Conservation (phyloP, 305 asterid genomes). For the Salvia sclarea region DNA sequence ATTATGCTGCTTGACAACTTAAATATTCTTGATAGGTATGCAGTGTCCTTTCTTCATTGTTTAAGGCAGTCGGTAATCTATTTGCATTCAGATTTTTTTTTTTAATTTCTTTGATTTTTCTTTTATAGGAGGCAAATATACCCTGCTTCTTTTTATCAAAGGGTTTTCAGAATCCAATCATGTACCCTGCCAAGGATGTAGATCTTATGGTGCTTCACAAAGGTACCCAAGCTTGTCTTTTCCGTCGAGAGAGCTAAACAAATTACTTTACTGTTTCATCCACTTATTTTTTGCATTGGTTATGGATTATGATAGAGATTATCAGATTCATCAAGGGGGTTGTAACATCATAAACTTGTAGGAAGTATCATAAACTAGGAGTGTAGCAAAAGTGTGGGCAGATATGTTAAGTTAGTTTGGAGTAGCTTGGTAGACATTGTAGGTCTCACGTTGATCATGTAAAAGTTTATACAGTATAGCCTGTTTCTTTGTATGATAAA, state of each 20-base stretch:
- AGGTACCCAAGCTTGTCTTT: constrained; percentile 48
- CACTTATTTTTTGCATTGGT: too few species aligned
- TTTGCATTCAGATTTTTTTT: background rate
- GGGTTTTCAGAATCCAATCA: constrained; percentile 58
- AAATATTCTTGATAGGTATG: constrained; percentile 17
- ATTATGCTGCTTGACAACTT: constrained; percentile 18
- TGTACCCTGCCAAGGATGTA: constrained; percentile 51
- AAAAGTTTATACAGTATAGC: background rate
- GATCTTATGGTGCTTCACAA: constrained; percentile 58
- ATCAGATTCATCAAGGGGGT: too few species aligned
- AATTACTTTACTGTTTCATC: too few species aligned
- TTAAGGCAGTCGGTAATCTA: background rate
- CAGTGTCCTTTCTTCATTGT: constrained; percentile 1
- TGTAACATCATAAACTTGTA: too few species aligned
- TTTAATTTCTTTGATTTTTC: background rate
- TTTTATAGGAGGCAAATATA: constrained; percentile 41
- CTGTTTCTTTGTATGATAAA: background rate
- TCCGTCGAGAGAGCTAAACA: constrained; percentile 10
- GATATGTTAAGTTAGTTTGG: too few species aligned
- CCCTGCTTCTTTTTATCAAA: constrained; percentile 63
- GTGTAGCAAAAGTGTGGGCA: too few species aligned
- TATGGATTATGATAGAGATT: too few species aligned
- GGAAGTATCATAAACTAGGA: too few species aligned
- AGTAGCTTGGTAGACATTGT: too few species aligned
- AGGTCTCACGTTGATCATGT: too few species aligned